Evolutionary conservation across 2,329 filamentous ascomycete species (phyloP).

Genomic region (Paecilomyces dactylethromorphus): DNA sequence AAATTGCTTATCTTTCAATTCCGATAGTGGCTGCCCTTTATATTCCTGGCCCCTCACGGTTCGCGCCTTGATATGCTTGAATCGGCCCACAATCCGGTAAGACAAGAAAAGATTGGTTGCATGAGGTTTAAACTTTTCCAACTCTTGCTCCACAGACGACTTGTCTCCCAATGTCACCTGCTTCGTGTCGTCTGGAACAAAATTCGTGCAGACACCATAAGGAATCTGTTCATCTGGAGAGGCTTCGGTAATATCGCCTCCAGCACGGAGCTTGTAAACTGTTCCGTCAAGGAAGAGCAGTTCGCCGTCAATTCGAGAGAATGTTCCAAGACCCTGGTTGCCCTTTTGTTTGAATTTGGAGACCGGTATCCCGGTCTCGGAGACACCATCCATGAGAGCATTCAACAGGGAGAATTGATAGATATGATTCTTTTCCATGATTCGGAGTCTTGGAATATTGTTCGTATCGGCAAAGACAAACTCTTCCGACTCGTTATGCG

Average conservation of each 20-base stretch:
- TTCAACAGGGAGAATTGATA: conserved; percentile 40
- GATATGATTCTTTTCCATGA: conserved; percentile 31
- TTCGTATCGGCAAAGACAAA: neutral
- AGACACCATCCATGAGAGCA: conserved; percentile 40
- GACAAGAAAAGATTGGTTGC: conserved; percentile 21
- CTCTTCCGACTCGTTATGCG: neutral
- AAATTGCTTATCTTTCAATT: conserved; percentile 18
- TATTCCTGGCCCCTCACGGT: conserved; percentile 23
- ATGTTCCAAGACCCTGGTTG: conserved; percentile 46
- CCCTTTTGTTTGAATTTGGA: conserved; percentile 41
- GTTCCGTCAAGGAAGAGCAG: conserved; percentile 36
- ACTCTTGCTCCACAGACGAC: conserved; percentile 7
- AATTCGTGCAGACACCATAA: conserved; percentile 27
- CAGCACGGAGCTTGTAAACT: conserved; percentile 36
- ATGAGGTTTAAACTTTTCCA: conserved; percentile 13
- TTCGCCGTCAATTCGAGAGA: conserved; percentile 38
- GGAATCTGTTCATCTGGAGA: conserved; percentile 29
- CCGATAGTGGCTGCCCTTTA: conserved; percentile 20
- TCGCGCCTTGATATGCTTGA: conserved; percentile 16
- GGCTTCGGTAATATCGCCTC: conserved; percentile 28
- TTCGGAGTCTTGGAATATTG: neutral
- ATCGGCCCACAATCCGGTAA: conserved; percentile 18
- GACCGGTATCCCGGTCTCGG: conserved; percentile 41
- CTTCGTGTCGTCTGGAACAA: conserved; percentile 17
- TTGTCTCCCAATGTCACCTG: neutral